phyloP scores from a whole-genome alignment of 169 alveolate genomes.

The Perkinsus marinus region DNA sequence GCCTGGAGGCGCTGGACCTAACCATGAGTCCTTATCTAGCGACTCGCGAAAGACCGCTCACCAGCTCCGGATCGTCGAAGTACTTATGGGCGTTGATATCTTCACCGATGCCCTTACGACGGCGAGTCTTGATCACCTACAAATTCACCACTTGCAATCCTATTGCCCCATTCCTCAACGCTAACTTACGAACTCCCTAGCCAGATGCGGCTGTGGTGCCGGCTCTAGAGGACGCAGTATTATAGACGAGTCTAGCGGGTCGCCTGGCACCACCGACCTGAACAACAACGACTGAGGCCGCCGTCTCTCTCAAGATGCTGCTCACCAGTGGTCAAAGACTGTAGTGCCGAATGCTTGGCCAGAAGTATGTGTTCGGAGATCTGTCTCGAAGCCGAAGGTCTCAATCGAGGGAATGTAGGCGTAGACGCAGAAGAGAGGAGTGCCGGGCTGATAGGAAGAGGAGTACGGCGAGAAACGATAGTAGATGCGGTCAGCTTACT shows the following conservation, averaged over 20 bases:
- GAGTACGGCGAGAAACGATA: background rate
- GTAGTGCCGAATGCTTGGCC: conserved; percentile 93
- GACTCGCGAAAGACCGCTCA: conserved; percentile 6
- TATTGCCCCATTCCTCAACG: background rate
- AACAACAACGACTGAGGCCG: too few species aligned
- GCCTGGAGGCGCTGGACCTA: background rate
- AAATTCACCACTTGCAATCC: conserved; percentile 17
- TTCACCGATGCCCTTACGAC: conserved; percentile 85
- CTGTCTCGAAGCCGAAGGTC: conserved; percentile 99
- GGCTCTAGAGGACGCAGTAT: conserved; percentile 87
- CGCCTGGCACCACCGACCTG: conserved; percentile 85
- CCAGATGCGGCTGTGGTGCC: conserved; percentile 90
- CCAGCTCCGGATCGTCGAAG: conserved; percentile 69
- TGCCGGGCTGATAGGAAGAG: conserved; percentile 48
- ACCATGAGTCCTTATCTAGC: too few species aligned
- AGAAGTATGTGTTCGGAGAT: conserved; percentile 84
- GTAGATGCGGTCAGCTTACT: background rate
- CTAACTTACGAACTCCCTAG: conserved; percentile 79
- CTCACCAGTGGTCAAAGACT: conserved; percentile 89
- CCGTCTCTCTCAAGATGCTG: background rate
- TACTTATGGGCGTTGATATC: conserved; percentile 68
- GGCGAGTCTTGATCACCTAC: conserved; percentile 79
- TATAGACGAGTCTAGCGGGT: conserved; percentile 88
- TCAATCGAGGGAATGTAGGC: conserved; percentile 96
- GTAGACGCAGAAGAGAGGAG: conserved; percentile 81